These are phyloP conservation scores for Royoungia palumana DNA, from an alignment of 768 basidiomycete genomes.

Conservation along the genomic window DNA sequence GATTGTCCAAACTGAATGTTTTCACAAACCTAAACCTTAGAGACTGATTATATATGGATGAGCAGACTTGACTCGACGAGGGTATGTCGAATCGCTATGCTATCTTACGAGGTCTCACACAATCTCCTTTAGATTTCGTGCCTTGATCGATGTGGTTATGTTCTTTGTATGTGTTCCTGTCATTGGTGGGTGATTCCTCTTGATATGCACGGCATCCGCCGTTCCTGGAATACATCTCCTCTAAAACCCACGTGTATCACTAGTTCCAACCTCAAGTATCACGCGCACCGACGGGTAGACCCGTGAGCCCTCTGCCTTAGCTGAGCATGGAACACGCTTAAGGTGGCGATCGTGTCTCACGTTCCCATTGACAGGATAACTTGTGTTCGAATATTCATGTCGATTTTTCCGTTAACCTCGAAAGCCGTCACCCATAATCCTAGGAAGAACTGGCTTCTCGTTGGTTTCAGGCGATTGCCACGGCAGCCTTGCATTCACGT, in stretches of 20 bases:
- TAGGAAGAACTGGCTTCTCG: neutral
- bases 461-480: neutral
- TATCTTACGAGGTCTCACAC: constrained; percentile 3
- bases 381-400: too few species aligned
- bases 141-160: constrained; percentile 13
- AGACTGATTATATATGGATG: constrained; percentile 87
- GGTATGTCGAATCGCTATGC: constrained; percentile 34
- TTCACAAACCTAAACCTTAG: constrained; percentile 69
- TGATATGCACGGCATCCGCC: too few species aligned
- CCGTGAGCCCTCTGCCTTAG: too few species aligned
- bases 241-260: too few species aligned
- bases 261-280: too few species aligned
- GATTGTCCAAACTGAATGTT: constrained; percentile 8
- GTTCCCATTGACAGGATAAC: too few species aligned
- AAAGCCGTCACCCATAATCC: too few species aligned
- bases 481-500: too few species aligned
- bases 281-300: too few species aligned
- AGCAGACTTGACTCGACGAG: constrained; percentile 79
- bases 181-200: neutral
- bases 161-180: neutral
- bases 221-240: too few species aligned
- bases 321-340: too few species aligned
- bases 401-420: too few species aligned
- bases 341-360: neutral
- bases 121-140: constrained; percentile 19